Evolutionary conservation across 345 rosid genomes (phyloP), one percentile per base, ranked within the genome.

Genomic region (Melaleuca alternifolia): DNA sequence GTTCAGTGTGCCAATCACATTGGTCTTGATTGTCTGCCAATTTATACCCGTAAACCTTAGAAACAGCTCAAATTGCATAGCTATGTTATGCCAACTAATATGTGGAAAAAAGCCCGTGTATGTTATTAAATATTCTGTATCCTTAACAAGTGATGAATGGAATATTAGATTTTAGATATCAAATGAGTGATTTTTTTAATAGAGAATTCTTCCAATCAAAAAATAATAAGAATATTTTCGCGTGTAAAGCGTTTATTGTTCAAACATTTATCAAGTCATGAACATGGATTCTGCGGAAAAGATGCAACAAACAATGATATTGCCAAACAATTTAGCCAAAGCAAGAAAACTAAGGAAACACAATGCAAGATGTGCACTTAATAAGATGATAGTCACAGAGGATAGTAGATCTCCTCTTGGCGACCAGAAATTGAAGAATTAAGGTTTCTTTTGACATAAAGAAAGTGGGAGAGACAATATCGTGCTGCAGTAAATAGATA

Each of bases 1-100:
- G 93, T 96, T 97, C 87, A 96, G 93, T 87, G 99, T 97, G 83
- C 99, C 99, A 50, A 97, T 96, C 85, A 97, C 99, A 93, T 96
- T 97, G 87, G 99, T 97, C 93, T 96, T 97, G 81, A 97, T 96
- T 26, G 99, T 96, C 98, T 95, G 93, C 88, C 41, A 86, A 57
- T 21, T 71, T 71, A 71, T 37, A 71, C 81, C 48, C 26, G 18
- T 37, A 71, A 37, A 37, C 48, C 44, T 71, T 71, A 71, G 48
- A 71, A 71, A 71, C 10, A 71, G 81, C 81, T 71, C 81, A 71
- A 71, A 71, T 71, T 37, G 81, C 81, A 71, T 71, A 37, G 20
- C 13, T 18, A 71, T 71, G 48, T 71, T 71, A 71, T 37, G 81
- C 26, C 24, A 18, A 71, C 81, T 59, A 59, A n/a, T n/a, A 71